These are phyloP conservation scores for Aspergillus panamensis DNA, from an alignment of 495 filamentous ascomycete species.

Conservation along the genomic window DNA sequence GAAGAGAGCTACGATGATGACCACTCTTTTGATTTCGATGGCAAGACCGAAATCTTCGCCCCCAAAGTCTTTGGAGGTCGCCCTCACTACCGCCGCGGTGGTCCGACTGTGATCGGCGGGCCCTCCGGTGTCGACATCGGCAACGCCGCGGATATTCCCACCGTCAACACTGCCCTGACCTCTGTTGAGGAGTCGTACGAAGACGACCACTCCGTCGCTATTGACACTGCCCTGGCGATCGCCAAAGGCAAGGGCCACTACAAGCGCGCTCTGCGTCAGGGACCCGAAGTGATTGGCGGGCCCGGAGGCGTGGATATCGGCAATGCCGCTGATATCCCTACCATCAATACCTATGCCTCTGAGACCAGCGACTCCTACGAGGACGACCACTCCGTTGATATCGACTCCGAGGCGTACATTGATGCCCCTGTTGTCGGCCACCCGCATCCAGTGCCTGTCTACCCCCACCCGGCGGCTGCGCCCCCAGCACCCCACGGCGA, in stretches of 20 bases:
- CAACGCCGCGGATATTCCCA: neutral
- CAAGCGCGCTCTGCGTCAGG: constrained; percentile 5
- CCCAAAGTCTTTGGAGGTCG: neutral
- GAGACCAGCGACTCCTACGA: constrained; percentile 21
- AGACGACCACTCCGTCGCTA: constrained; percentile 17
- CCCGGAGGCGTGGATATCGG: constrained; percentile 32
- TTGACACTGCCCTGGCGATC: neutral
- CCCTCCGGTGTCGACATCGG: constrained; percentile 13
- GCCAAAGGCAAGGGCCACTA: neutral
- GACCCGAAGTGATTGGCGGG: constrained; percentile 26
- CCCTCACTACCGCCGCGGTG: neutral
- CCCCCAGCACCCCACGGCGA: neutral
- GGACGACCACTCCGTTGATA: constrained; percentile 34
- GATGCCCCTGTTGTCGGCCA: too few relatives aligned
- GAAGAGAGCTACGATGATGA: neutral
- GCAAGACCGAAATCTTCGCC: neutral
- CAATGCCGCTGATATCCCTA: constrained; percentile 25
- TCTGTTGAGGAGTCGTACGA: neutral
- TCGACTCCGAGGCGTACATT: neutral
- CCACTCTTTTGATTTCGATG: constrained; percentile 10
- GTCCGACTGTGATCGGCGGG: constrained; percentile 11
- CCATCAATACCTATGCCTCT: constrained; percentile 21
- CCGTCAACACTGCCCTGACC: neutral
- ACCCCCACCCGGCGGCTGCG: neutral
- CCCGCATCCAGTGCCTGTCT: neutral